Percentiles rank a stretch among this genome's conserved stretches.
Evolutionary conservation across 257 asterid genomes (phyloP).

Genomic region (Ligustrum vulgare): DNA sequence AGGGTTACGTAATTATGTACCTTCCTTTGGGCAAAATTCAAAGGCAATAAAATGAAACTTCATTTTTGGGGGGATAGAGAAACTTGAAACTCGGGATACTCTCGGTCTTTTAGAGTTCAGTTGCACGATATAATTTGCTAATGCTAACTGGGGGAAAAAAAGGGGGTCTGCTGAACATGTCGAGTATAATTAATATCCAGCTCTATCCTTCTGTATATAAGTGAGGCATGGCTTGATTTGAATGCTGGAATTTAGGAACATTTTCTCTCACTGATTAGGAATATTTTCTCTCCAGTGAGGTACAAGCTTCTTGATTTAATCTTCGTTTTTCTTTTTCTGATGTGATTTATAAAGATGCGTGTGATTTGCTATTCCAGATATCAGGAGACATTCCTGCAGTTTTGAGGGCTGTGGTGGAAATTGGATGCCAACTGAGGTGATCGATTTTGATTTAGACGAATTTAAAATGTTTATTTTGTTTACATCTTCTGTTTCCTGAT

Average conservation of each 20-base stretch:
- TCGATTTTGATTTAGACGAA: constrained; percentile 16
- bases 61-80: neutral
- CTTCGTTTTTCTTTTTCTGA: neutral
- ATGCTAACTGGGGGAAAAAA: neutral
- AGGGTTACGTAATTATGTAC: neutral
- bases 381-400: constrained; percentile 85
- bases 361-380: constrained; percentile 46
- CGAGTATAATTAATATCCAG: neutral
- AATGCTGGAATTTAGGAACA: neutral
- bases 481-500: neutral
- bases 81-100: neutral
- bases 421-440: constrained; percentile 86
- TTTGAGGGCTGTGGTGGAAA: constrained; percentile 86
- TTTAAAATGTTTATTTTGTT: neutral
- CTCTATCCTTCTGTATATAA: neutral
- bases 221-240: neutral
- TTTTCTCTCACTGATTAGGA: neutral
- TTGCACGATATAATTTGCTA: neutral
- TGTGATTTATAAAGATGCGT: neutral
- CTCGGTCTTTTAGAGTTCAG: neutral
- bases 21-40: neutral
- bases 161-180: neutral
- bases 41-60: too few species aligned
- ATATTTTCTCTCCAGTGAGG: neutral
- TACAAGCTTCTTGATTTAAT: neutral